Conservation (phyloP, 2,329 filamentous ascomycete species). For the Ilyonectria sp. region DNA sequence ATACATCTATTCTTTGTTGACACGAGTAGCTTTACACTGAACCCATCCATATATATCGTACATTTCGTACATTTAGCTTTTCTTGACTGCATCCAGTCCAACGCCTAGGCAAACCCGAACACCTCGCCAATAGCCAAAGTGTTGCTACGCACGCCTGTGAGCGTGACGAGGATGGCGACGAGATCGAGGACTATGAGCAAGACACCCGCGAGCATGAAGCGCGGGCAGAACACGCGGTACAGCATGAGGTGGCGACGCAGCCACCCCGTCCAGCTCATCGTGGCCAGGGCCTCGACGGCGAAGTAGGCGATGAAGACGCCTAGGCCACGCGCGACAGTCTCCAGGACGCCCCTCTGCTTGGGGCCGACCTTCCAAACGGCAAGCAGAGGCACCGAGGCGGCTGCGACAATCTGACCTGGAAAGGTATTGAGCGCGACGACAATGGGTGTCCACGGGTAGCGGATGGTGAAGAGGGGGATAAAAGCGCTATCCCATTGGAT, state of each 20-base stretch:
- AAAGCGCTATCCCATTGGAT: slow-evolving; percentile 99
- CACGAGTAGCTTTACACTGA: slow-evolving; percentile 1
- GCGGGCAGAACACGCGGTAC: slow-evolving; percentile 91
- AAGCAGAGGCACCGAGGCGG: slow-evolving; percentile 83
- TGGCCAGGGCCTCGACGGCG: slow-evolving; percentile 85
- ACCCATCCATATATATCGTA: slow-evolving; percentile 34
- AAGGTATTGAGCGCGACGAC: slow-evolving; percentile 90
- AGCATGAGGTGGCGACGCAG: slow-evolving; percentile 95
- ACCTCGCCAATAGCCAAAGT: slow-evolving; percentile 86
- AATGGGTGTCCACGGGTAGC: slow-evolving; percentile 91
- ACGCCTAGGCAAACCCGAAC: slow-evolving; percentile 81
- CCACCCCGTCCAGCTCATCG: slow-evolving; percentile 91
- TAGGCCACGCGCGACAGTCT: slow-evolving; percentile 78
- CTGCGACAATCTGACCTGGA: slow-evolving; percentile 88
- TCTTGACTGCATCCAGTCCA: neutral
- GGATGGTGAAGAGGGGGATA: slow-evolving; percentile 85
- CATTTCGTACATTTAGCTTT: slow-evolving; percentile 20
- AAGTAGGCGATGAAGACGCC: slow-evolving; percentile 86
- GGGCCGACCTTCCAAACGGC: slow-evolving; percentile 92
- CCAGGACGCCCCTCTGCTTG: slow-evolving; percentile 78
- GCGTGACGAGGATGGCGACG: slow-evolving; percentile 77
- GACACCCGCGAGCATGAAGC: slow-evolving; percentile 87
- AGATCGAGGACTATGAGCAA: slow-evolving; percentile 84
- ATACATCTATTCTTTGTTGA: slow-evolving; percentile 8
- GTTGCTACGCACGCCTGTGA: slow-evolving; percentile 83